Percentiles rank a stretch among this genome's conserved stretches.
Conservation (phyloP, 768 basidiomycete genomes). For the Mycena leptocephala region DNA sequence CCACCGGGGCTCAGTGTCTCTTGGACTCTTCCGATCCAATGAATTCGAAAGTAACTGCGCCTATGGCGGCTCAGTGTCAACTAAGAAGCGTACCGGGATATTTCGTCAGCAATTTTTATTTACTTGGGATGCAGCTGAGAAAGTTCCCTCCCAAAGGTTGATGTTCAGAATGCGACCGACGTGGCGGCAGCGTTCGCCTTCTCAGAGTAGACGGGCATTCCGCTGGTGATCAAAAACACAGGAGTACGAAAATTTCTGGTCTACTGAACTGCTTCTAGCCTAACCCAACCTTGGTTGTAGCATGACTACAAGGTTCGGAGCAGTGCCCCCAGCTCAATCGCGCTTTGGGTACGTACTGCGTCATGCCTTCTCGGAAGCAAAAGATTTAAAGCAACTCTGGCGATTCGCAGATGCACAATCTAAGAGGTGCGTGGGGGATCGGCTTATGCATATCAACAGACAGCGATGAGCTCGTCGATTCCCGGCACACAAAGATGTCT, state of each 20-base stretch:
- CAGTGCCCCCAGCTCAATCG: slow-evolving; percentile 60
- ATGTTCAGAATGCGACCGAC: too few species aligned
- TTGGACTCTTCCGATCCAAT: slow-evolving; percentile 57
- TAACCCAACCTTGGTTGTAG: slow-evolving; percentile 42
- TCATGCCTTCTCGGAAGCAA: not conserved
- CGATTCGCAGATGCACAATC: slow-evolving; percentile 57
- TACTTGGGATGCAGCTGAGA: too few species aligned
- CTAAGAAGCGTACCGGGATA: slow-evolving; percentile 55
- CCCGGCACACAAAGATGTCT: too few species aligned
- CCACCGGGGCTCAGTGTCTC: slow-evolving; percentile 60
- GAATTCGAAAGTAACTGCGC: slow-evolving; percentile 43
- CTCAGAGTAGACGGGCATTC: slow-evolving; percentile 58
- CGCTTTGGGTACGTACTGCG: slow-evolving; percentile 57
- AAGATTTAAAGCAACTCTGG: not conserved
- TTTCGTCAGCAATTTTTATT: slow-evolving; percentile 49
- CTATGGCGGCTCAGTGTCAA: slow-evolving; percentile 48
- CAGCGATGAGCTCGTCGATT: too few species aligned
- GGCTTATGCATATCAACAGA: too few species aligned
- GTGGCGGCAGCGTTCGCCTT: too few species aligned
- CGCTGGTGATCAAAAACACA: slow-evolving; percentile 68
- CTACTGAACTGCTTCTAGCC: not conserved
- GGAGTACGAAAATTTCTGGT: slow-evolving; percentile 53
- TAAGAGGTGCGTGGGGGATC: slow-evolving; percentile 52
- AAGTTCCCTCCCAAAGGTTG: slow-evolving; percentile 50
- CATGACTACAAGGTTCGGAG: slow-evolving; percentile 68